These are phyloP conservation scores for Candida glaebosa DNA, from an alignment of 805 yeast genomes.

Conservation along the genomic window DNA sequence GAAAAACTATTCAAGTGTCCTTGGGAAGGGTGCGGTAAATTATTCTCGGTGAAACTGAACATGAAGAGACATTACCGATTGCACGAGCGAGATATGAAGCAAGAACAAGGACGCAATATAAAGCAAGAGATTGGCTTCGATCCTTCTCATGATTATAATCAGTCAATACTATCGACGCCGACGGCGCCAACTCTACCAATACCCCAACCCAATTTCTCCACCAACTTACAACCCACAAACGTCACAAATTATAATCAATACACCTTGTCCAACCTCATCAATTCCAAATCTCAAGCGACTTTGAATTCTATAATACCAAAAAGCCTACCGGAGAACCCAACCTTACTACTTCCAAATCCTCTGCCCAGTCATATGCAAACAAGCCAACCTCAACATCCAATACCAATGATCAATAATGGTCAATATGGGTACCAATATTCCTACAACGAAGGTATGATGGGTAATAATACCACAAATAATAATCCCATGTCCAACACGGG, in stretches of 20 bases:
- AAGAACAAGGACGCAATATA: slow-evolving; percentile 2
- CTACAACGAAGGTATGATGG: background rate
- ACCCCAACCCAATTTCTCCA: background rate
- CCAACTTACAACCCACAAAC: background rate
- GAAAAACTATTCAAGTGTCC: slow-evolving; percentile 33
- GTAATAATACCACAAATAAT: background rate
- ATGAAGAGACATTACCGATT: slow-evolving; percentile 75
- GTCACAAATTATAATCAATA: background rate
- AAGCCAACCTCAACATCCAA: background rate
- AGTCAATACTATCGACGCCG: background rate
- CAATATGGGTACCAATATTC: background rate
- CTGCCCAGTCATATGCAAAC: background rate
- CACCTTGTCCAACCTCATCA: background rate
- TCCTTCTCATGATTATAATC: background rate
- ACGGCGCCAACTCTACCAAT: background rate
- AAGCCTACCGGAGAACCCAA: background rate
- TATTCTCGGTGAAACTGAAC: slow-evolving; percentile 75
- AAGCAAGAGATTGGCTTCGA: background rate
- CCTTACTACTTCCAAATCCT: background rate
- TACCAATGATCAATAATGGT: background rate
- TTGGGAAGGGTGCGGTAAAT: slow-evolving; percentile 63
- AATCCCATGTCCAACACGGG: background rate
- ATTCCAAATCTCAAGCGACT: background rate
- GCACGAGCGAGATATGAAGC: slow-evolving; percentile 39
- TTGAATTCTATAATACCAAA: background rate